Evolutionary conservation across 495 filamentous ascomycete species (phyloP).

Genomic region (Pseudoneurospora amorphoporcata): DNA sequence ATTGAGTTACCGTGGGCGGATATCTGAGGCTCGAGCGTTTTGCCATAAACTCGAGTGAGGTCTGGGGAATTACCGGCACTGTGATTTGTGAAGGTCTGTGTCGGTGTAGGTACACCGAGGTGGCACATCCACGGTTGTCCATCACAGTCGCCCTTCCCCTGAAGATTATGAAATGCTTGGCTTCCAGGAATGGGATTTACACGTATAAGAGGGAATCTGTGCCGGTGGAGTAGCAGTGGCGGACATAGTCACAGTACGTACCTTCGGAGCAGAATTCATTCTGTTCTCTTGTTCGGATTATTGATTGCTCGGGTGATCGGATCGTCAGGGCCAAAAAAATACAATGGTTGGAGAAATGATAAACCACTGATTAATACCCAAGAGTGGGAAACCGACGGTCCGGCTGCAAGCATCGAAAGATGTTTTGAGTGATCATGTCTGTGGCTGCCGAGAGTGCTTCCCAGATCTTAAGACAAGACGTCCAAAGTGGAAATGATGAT

Average conservation of each 20-base stretch:
- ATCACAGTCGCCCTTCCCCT: not conserved
- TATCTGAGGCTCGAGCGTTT: not conserved
- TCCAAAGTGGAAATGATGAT: not conserved
- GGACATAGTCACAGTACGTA: not conserved
- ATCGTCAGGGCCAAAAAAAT: not conserved
- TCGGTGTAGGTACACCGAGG: not conserved
- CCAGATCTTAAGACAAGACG: not conserved
- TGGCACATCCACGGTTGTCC: not conserved
- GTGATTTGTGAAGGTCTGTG: not conserved
- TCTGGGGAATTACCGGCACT: not conserved
- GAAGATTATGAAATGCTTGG: not conserved
- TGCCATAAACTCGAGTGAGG: not conserved
- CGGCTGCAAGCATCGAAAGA: not conserved
- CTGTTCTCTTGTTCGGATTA: not conserved
- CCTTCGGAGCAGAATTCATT: not conserved
- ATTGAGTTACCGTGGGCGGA: not conserved
- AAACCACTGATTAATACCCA: not conserved
- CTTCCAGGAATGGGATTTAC: not conserved
- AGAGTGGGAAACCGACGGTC: not conserved
- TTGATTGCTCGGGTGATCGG: not conserved
- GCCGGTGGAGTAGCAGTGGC: not conserved
- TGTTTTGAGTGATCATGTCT: not conserved
- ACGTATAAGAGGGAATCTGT: not conserved
- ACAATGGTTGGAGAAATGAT: not conserved
- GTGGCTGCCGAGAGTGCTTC: not conserved